phyloP scores from a whole-genome alignment of 2,329 filamentous ascomycete genomes.

The Mycosphaerelloides madeirae region DNA sequence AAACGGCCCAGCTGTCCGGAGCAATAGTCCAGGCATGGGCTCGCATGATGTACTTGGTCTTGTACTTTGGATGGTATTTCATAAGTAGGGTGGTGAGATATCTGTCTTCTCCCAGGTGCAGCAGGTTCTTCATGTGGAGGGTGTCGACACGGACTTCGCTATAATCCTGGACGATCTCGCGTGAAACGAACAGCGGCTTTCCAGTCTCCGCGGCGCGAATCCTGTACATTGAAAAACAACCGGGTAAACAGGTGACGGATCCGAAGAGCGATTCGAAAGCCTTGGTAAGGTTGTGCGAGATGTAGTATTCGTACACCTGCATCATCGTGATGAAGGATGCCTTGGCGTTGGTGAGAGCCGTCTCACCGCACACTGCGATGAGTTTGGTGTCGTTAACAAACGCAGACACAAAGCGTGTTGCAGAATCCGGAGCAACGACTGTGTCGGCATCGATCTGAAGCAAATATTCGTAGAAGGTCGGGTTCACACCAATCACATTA shows the following conservation, averaged over 20 bases:
- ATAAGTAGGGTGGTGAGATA: slow-evolving; percentile 91
- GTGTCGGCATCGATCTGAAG: slow-evolving; percentile 98
- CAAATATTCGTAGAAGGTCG: slow-evolving; percentile 93
- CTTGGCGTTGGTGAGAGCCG: slow-evolving; percentile 91
- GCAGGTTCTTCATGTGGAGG: slow-evolving; percentile 95
- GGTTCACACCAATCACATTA: slow-evolving; percentile 97
- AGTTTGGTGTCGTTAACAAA: slow-evolving; percentile 95
- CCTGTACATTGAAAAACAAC: slow-evolving; percentile 99
- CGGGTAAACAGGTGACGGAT: slow-evolving; percentile 93
- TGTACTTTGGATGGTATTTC: slow-evolving; percentile 88
- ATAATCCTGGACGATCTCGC: slow-evolving; percentile 83
- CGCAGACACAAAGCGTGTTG: slow-evolving; percentile 86
- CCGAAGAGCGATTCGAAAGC: slow-evolving; percentile 97
- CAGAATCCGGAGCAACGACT: slow-evolving; percentile 81
- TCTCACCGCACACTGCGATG: slow-evolving; percentile 95
- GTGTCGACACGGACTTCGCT: slow-evolving; percentile 94
- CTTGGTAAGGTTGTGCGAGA: slow-evolving; percentile 94
- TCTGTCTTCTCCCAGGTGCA: slow-evolving; percentile 95
- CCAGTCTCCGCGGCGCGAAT: slow-evolving; percentile 90
- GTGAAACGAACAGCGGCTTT: slow-evolving; percentile 93
- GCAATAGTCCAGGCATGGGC: slow-evolving; percentile 97
- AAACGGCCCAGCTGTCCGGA: slow-evolving; percentile 87
- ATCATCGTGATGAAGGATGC: slow-evolving; percentile 99
- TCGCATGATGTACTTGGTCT: slow-evolving; percentile 93
- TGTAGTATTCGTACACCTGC: slow-evolving; percentile 99